Percentiles rank a stretch among this genome's conserved stretches.
phyloP scores from a whole-genome alignment of 2,329 filamentous ascomycete genomes.

The Graphiopsis chlorocephala region DNA sequence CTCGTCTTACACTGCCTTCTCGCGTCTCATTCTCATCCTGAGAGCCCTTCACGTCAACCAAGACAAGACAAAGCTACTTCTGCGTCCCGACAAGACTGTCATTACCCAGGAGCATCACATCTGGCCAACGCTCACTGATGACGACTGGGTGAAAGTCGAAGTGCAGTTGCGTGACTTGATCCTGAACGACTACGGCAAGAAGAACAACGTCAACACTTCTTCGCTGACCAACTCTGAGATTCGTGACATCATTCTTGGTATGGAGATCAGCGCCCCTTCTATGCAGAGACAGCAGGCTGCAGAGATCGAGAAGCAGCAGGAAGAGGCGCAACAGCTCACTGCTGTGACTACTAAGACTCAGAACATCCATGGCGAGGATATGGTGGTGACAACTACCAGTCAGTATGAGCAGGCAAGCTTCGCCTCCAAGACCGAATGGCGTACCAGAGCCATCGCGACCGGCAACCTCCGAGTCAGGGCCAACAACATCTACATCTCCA shows the following conservation, averaged over 20 bases:
- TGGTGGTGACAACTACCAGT: constrained; percentile 96
- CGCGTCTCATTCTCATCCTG: constrained; percentile 86
- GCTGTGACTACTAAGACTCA: constrained; percentile 98
- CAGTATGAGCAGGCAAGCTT: constrained; percentile 98
- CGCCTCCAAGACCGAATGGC: constrained; percentile 98
- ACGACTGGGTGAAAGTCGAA: constrained; percentile 99
- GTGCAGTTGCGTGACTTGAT: constrained; percentile 93
- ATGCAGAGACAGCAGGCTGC: constrained; percentile 98
- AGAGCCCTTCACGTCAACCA: constrained; percentile 95
- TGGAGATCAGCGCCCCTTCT: constrained; percentile 98
- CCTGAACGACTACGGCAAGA: constrained; percentile 97
- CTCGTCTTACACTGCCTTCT: constrained; percentile 98
- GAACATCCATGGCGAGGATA: constrained; percentile 94
- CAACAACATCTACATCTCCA: constrained; percentile 98
- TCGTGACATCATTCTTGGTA: constrained; percentile 95
- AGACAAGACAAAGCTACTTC: constrained; percentile 94
- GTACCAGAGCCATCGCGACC: constrained; percentile 91
- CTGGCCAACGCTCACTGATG: constrained; percentile 90
- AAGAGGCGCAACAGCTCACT: constrained; percentile 93
- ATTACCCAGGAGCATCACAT: constrained; percentile 99
- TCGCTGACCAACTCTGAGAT: constrained; percentile 96
- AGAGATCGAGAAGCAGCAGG: constrained; percentile 97
- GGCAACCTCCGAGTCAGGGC: constrained; percentile 89
- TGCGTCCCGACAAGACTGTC: constrained; percentile 95
- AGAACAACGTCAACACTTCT: constrained; percentile 99